Percentiles rank a stretch among this genome's conserved stretches.
These are phyloP conservation scores for Simmondsia chinensis DNA, from an alignment of 148 eudicot species.

Conservation along the genomic window DNA sequence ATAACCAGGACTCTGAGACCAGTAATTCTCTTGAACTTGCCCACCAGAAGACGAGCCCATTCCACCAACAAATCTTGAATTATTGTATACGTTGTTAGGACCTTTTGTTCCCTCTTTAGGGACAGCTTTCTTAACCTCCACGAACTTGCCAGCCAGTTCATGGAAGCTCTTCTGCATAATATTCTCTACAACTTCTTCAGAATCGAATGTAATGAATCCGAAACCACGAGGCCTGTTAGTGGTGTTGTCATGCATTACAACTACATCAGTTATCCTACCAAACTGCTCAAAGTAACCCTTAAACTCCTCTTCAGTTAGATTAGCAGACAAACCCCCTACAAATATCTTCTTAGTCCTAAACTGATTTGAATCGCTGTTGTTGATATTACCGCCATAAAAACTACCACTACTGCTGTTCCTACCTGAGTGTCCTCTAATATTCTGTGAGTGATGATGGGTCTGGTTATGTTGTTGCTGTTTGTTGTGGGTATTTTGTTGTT, in stretches of 20 bases:
- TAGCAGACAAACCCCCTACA: slow-evolving; percentile 82
- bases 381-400: slow-evolving; percentile 13
- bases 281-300: slow-evolving; percentile 63
- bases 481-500: slow-evolving; percentile 21
- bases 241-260: slow-evolving; percentile 71
- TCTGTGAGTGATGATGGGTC: slow-evolving; percentile 18
- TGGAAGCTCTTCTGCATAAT: slow-evolving; percentile 50
- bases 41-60: slow-evolving; percentile 17
- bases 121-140: slow-evolving; percentile 73
- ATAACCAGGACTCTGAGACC: slow-evolving; percentile 21
- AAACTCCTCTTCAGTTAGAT: slow-evolving; percentile 64
- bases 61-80: slow-evolving; percentile 17
- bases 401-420: slow-evolving; percentile 25
- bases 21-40: slow-evolving; percentile 18
- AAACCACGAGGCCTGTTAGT: slow-evolving; percentile 83
- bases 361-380: slow-evolving; percentile 10
- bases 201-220: slow-evolving; percentile 84
- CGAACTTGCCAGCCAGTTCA: slow-evolving; percentile 67
- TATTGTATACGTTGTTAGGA: slow-evolving; percentile 17
- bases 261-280: slow-evolving; percentile 78
- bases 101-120: slow-evolving; percentile 42
- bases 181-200: slow-evolving; percentile 62
- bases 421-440: slow-evolving; percentile 18
- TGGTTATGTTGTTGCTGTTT: slow-evolving; percentile 10
- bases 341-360: slow-evolving; percentile 72